Evolutionary conservation across 2,329 filamentous ascomycete genomes (phyloP), one percentile per base, ranked within the genome.

Genomic region (Nemania sp.): DNA sequence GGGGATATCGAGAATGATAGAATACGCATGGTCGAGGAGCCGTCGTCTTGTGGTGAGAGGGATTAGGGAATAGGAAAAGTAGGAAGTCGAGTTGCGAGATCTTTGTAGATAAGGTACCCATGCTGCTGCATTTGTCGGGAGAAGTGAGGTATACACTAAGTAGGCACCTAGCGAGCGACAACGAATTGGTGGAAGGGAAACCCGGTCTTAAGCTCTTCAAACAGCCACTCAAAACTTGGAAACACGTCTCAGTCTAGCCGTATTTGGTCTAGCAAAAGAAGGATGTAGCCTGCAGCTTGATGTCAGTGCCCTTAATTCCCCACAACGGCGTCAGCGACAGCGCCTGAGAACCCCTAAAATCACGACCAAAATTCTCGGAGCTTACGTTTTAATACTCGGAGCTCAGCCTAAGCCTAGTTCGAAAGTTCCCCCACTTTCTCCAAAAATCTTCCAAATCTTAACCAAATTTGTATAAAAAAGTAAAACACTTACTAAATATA

Each of bases 191-290:
- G 47, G 39, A 50, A 59, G 54, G 51, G 43, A 32, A 20, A 1
- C 17, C 57, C 54, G 45, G 45, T 51, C 40, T n/a, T 48, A 34
- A 37, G 21, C 52, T 55, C 48, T 40, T 50, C 62, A 40, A n/a
- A 21, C 61, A 25, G 46, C 61, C 58, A 64, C 34, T 54, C 46
- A 52, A 56, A 58, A 49, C 55, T 51, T 54, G 48, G 58, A 54
- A 54, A 37, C 50, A 17, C 4, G 29, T 34, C 0, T 9, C 9
- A 12, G 15, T 37, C 54, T 64, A 59, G 29, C 63, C 40, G 2
- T 7, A 46, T 59, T 34, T 2, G 34, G 2, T 34, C 39, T 65
- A 63, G 60, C 47, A 50, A 13, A 15, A n/a, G 29, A 3, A 39
- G 35, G 50, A 34, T 47, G 3, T 51, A 6, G 18, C 5, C 63